Evolutionary conservation across 2,329 filamentous ascomycete species (phyloP), one percentile per base, ranked within the genome.

Genomic region (Chaetoscypha palmicola): DNA sequence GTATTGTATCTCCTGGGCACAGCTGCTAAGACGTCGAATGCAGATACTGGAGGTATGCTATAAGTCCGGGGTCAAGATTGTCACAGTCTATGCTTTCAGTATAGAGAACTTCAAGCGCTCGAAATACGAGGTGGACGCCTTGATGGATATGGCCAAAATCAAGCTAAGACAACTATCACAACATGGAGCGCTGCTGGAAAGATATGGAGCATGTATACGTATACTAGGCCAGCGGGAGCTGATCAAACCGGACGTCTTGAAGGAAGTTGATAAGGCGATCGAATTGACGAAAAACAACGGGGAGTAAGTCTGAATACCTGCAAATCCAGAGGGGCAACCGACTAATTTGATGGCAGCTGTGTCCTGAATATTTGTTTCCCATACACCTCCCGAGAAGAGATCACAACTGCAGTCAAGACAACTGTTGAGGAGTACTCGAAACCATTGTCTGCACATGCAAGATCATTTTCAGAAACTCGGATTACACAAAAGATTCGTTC

Each of bases 31-130:
- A 2, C 10, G 2, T 20, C 28, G 9, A 4, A n/a, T 11, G 26
- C 55, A 86, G 84, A 88, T 97, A 41, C 81, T 98, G 47, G 92
- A 98, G 66, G 86, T 98, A 43, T 97, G 92, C 74, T 98, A 97
- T 73, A 96, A 95, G 64, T 89, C 86, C 47, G 92, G 92, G 43
- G 91, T 98, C 51, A 91, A 92, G 64, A 88, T 94, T 7, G 91
- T 98, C 30, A 97, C 92, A 3, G 89, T 98, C 51, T 98, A 97
- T 64, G 92, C 92, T 12, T 98, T 98, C 68, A 95, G 88, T 62
- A 96, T 98, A 60, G 92, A 98, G 67, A 98, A 98, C 69, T 98
- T 95, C 71, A 95, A 97, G 64, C 81, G 92, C 4, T 91, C 89
- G 17, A 90, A 92, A 66, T 92, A 94, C 66, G 92, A 98, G 65